Conservation (phyloP, 805 yeast species). For the Cyberlindnera saturnus region DNA sequence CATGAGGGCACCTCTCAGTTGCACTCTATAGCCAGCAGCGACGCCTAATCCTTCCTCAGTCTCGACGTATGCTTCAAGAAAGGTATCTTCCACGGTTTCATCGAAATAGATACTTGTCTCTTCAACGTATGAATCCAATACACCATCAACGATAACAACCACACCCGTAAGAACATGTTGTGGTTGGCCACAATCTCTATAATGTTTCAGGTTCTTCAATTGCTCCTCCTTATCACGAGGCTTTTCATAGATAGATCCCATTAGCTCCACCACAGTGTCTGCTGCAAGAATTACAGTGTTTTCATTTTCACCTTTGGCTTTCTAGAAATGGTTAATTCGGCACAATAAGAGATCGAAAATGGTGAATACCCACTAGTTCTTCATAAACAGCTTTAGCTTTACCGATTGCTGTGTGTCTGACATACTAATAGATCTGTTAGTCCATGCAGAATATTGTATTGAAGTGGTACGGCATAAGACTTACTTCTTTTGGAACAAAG, state of each 20-base stretch:
- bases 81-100: constrained; percentile 41
- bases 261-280: constrained; percentile 68
- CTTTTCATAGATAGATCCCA: constrained; percentile 67
- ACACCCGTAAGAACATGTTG: constrained; percentile 52
- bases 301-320: constrained; percentile 1
- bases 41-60: constrained; percentile 72
- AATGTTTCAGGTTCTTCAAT: constrained; percentile 39
- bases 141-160: constrained; percentile 30
- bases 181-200: constrained; percentile 39
- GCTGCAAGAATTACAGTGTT: constrained; percentile 49
- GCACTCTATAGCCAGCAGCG: constrained; percentile 91
- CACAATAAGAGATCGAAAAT: neutral
- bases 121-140: constrained; percentile 30
- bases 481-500: constrained; percentile 38
- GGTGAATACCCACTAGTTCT: constrained; percentile 23
- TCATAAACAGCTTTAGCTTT: constrained; percentile 62
- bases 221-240: constrained; percentile 55
- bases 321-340: constrained; percentile 3
- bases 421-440: constrained; percentile 40
- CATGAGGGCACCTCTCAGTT: constrained; percentile 63
- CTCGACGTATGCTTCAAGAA: constrained; percentile 55
- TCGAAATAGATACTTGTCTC: constrained; percentile 38
- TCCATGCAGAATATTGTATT: neutral
- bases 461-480: constrained; percentile 8
- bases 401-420: constrained; percentile 56